These are phyloP conservation scores for Capsaspora owczarzaki DNA, from an alignment of 78 protist species.

Conservation along the genomic window DNA sequence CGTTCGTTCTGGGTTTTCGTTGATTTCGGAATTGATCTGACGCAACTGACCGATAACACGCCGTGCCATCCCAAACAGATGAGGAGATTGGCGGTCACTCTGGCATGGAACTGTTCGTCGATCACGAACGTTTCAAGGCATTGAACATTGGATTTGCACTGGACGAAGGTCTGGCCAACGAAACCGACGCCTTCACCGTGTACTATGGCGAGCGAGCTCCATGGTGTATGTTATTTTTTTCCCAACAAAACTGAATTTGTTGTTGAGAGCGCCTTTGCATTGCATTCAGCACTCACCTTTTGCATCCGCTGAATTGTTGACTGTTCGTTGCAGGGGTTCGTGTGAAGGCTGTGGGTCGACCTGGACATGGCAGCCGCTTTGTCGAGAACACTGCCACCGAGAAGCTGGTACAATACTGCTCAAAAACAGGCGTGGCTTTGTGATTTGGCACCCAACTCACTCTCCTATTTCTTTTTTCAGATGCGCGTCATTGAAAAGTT, in stretches of 20 bases:
- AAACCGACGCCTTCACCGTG: slow-evolving; percentile 44
- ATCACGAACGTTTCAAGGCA: slow-evolving; percentile 17
- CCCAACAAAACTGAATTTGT: background rate
- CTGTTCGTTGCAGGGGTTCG: background rate
- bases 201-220: slow-evolving; percentile 76
- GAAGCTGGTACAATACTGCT: background rate
- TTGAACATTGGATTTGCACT: slow-evolving; percentile 62
- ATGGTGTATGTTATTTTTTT: slow-evolving; percentile 33
- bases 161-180: slow-evolving; percentile 67
- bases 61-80: slow-evolving; percentile 21
- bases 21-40: background rate
- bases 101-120: slow-evolving; percentile 58
- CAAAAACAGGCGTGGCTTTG: too few relatives aligned
- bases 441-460: too few relatives aligned
- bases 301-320: background rate
- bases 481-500: slow-evolving; percentile 41
- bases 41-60: too few relatives aligned
- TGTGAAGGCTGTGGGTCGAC: slow-evolving; percentile 54
- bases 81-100: slow-evolving; percentile 78
- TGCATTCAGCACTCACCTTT: background rate
- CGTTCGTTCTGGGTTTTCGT: background rate
- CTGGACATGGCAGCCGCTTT: slow-evolving; percentile 77
- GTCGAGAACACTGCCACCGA: slow-evolving; percentile 56
- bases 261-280: background rate
- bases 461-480: background rate